Conservation (phyloP, 768 basidiomycete species). For the Trametes cubensis region DNA sequence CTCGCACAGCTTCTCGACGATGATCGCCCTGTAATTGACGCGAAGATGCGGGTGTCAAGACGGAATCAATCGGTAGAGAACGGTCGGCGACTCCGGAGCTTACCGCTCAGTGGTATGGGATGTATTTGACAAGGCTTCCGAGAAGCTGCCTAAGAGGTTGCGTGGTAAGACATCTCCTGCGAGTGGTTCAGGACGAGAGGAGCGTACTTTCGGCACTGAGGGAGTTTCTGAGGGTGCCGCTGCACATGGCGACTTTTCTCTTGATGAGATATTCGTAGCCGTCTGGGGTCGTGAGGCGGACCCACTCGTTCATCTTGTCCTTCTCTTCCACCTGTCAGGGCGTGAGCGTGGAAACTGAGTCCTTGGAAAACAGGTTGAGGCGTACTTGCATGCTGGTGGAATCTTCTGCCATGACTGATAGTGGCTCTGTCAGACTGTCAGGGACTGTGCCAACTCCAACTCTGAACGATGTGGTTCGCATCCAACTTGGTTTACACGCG, state of each 20-base stretch:
- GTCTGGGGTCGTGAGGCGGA: slow-evolving; percentile 74
- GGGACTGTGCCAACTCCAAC: background rate
- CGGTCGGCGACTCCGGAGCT: slow-evolving; percentile 18
- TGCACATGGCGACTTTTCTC: slow-evolving; percentile 72
- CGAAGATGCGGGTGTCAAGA: background rate
- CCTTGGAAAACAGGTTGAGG: slow-evolving; percentile 2
- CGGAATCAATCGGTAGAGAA: too few relatives aligned
- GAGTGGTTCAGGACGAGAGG: slow-evolving; percentile 11
- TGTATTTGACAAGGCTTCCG: slow-evolving; percentile 71
- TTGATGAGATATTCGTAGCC: slow-evolving; percentile 81
- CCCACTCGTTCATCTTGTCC: slow-evolving; percentile 57
- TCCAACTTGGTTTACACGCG: background rate
- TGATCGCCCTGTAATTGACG: slow-evolving; percentile 46
- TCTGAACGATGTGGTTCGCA: too few relatives aligned
- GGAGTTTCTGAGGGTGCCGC: slow-evolving; percentile 83
- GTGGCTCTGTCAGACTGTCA: background rate
- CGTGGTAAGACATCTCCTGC: slow-evolving; percentile 1
- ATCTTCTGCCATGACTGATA: slow-evolving; percentile 8
- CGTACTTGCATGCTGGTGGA: slow-evolving; percentile 15
- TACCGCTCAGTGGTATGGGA: slow-evolving; percentile 76
- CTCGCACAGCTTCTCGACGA: slow-evolving; percentile 87
- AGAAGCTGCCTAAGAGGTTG: slow-evolving; percentile 59
- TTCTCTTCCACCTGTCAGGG: slow-evolving; percentile 1
- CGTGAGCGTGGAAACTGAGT: background rate
- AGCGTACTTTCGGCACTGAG: slow-evolving; percentile 69